Conservation (phyloP, 1,139 yeast genomes). For the Protomyces gravidus region DNA sequence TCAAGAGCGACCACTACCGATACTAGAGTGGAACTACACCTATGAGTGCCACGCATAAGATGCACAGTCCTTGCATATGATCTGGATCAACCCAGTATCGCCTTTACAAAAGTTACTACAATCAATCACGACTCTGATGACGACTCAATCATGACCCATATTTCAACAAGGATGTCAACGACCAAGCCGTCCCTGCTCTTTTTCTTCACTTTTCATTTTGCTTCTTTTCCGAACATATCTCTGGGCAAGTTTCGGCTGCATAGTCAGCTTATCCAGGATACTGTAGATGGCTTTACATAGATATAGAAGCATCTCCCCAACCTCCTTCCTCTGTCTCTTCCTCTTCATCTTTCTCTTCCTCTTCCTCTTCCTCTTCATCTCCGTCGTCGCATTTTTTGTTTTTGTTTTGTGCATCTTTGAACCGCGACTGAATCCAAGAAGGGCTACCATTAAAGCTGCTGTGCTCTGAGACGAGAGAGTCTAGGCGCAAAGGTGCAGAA, state of each 20-base stretch:
- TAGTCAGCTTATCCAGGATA: too few species aligned
- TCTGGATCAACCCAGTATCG: slow-evolving; percentile 1
- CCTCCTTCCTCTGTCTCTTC: not conserved
- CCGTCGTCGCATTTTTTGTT: too few species aligned
- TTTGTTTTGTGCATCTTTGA: too few species aligned
- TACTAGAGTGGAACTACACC: slow-evolving; percentile 66
- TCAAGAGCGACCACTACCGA: slow-evolving; percentile 98
- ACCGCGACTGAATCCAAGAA: too few species aligned
- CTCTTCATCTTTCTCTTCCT: not conserved
- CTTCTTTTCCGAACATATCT: not conserved
- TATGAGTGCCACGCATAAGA: too few species aligned
- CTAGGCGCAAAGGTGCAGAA: too few species aligned
- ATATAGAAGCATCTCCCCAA: not conserved
- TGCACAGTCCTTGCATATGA: too few species aligned
- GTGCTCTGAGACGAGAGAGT: too few species aligned
- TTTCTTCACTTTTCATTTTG: not conserved
- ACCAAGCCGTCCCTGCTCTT: not conserved
- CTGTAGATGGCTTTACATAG: not conserved
- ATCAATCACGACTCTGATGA: not conserved
- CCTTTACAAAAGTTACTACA: not conserved
- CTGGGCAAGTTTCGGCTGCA: too few species aligned
- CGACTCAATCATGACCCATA: not conserved
- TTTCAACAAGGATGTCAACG: slow-evolving; percentile 1
- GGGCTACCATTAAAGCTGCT: too few species aligned
- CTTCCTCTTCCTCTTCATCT: too few species aligned